Base-by-base conservation (phyloP, 108 stramenopile species). In the Pseudonitzschia delicatissima region DNA sequence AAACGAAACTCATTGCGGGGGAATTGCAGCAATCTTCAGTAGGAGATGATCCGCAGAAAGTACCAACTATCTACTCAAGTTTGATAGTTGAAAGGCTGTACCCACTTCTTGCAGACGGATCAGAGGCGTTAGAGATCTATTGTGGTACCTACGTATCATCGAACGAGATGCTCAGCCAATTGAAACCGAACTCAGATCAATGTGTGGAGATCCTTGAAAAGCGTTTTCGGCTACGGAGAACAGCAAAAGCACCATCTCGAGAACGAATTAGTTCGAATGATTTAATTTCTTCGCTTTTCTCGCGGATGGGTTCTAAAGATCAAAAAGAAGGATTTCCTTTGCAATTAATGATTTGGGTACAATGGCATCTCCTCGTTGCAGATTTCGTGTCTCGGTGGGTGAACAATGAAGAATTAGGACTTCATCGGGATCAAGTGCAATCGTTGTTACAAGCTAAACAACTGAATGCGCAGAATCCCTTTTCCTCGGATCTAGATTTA, bases 301-400 rank as follows among this genome's bases (percentile, higher is more conserved):
- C 49, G 12, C 48, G 57, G 25, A 60, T 77, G 57, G 26, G 52
- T 21, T 33, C 13, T 12, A 29, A 33, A 33, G 63, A 73, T 60
- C 51, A 39, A 47, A 32, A 7, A 26, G 64, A 69, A 59, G 72
- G 71, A 13, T 69, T 39, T 50, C 80, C 80, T 15, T 57, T 81
- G 32, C 18, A 44, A 7, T 27, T 57, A 8, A 40, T 73, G 62
- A 18, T 72, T 7, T 69, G 57, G 65, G n/a, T 57, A 37, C 28
- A 61, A 6, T 81, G 80, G 80, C 67, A 69, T 57, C 28, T 68
- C 29, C 5, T n/a, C 1, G 68, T 76, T 42, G 27, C 34, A 1
- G 57, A 68, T 34, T 55, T 81, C 25, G 68, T 76, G n/a, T 32
- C 52, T 4, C 8, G 33, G 4, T 47, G 23, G 27, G 51, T 9